Conservation (phyloP, 192 early-diverging fungal species). For the Spizellomyces sp. region DNA sequence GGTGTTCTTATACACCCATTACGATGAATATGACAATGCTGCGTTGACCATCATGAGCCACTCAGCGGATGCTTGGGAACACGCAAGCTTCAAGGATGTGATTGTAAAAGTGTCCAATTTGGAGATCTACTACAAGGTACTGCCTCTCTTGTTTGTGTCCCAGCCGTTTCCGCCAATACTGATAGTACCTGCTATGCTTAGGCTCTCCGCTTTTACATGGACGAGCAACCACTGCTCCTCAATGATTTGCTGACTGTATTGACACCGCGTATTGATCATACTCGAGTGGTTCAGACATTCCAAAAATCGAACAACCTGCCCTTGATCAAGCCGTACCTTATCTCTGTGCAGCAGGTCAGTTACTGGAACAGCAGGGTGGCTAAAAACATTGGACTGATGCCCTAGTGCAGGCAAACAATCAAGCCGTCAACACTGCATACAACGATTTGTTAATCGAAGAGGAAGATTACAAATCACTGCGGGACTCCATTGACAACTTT, state of each 20-base stretch:
- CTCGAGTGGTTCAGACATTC: slow-evolving; percentile 96
- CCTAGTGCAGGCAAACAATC: slow-evolving; percentile 75
- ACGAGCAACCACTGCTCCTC: slow-evolving; percentile 92
- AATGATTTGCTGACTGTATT: slow-evolving; percentile 90
- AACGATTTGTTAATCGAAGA: slow-evolving; percentile 98
- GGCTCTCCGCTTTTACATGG: slow-evolving; percentile 92
- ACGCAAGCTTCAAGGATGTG: slow-evolving; percentile 94
- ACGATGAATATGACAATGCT: slow-evolving; percentile 99
- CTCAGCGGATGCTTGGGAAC: slow-evolving; percentile 95
- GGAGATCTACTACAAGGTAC: slow-evolving; percentile 95
- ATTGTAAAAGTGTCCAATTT: slow-evolving; percentile 96
- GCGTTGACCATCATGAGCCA: slow-evolving; percentile 94
- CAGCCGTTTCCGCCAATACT: slow-evolving; percentile 10
- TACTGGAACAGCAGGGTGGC: neutral
- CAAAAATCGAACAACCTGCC: slow-evolving; percentile 97
- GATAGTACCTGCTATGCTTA: slow-evolving; percentile 12
- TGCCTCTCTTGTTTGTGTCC: neutral
- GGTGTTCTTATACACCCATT: slow-evolving; percentile 97
- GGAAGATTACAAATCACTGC: slow-evolving; percentile 91
- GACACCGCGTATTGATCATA: slow-evolving; percentile 93
- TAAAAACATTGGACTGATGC: neutral
- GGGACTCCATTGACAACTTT: slow-evolving; percentile 92
- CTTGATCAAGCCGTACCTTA: slow-evolving; percentile 93
- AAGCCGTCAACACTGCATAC: slow-evolving; percentile 92
- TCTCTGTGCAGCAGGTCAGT: slow-evolving; percentile 83